Conservation (phyloP, 306 rosid genomes). For the Prinsepia uniflora region DNA sequence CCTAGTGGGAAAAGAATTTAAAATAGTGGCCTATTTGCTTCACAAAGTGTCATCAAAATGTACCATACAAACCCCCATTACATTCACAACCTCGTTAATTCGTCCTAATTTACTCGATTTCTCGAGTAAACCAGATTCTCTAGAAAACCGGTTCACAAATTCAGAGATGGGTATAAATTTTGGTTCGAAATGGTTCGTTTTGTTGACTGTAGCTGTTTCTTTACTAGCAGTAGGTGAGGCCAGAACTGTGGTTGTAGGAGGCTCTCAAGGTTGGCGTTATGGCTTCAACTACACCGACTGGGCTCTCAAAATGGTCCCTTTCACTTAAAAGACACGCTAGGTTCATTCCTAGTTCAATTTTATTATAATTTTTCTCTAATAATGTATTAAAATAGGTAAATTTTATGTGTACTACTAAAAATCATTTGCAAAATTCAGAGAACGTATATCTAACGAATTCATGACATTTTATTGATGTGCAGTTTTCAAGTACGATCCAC, state of each 20-base stretch:
- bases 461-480: neutral
- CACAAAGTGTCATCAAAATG: neutral
- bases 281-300: slow-evolving; percentile 63
- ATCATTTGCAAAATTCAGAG: too few relatives aligned
- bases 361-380: too few relatives aligned
- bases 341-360: slow-evolving; percentile 5
- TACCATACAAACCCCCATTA: neutral
- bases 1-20: neutral
- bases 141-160: neutral
- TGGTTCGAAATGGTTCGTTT: neutral
- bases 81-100: neutral
- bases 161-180: slow-evolving; percentile 9
- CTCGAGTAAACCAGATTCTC: too few relatives aligned
- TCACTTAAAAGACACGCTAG: slow-evolving; percentile 41
- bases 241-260: slow-evolving; percentile 49
- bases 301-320: slow-evolving; percentile 52
- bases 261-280: slow-evolving; percentile 49
- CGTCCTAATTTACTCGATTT: neutral
- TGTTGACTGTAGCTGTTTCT: slow-evolving; percentile 14
- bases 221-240: slow-evolving; percentile 18
- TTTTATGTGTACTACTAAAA: too few relatives aligned
- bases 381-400: too few relatives aligned
- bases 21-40: neutral
- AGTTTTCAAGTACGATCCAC: slow-evolving; percentile 26
- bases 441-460: too few relatives aligned